These are phyloP conservation scores for Paracoccidioides lutzii DNA, from an alignment of 2,329 filamentous ascomycete species.

Conservation along the genomic window DNA sequence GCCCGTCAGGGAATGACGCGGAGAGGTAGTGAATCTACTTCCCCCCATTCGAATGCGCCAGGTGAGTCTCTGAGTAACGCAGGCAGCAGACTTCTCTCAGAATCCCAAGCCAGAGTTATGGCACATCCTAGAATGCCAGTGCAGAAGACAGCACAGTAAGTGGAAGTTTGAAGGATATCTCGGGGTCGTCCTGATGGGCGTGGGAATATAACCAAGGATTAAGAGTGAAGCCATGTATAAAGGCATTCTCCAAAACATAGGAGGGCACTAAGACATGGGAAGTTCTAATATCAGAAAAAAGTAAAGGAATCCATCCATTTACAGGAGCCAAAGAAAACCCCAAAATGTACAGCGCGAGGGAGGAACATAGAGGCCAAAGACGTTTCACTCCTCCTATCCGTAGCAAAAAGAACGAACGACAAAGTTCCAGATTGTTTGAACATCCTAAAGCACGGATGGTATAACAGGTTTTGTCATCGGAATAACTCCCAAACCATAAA, in stretches of 20 bases:
- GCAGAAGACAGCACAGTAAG: not conserved
- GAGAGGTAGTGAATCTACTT: not conserved
- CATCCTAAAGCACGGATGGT: too few relatives aligned
- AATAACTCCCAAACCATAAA: not conserved
- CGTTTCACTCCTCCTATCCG: not conserved
- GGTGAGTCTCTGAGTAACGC: not conserved
- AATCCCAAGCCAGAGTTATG: not conserved
- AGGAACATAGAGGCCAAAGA: not conserved
- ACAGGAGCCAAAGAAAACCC: not conserved
- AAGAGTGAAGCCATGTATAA: not conserved
- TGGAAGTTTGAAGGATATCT: not conserved
- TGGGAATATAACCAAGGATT: not conserved
- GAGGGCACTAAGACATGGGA: not conserved
- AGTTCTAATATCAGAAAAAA: not conserved
- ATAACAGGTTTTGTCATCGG: not conserved
- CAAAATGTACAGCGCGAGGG: not conserved
- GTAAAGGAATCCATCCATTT: not conserved
- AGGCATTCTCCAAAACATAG: not conserved
- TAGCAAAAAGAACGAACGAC: not conserved
- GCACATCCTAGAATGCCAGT: not conserved
- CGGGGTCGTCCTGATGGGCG: not conserved
- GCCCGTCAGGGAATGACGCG: not conserved
- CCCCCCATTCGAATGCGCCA: not conserved
- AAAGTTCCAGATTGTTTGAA: not conserved
- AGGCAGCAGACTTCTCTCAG: not conserved